A percentile compares a stretch with the other conserved stretches of the same genome.
Evolutionary conservation across 108 stramenopile species (phyloP).

Genomic region (Pseudonitzschia multistriata): DNA sequence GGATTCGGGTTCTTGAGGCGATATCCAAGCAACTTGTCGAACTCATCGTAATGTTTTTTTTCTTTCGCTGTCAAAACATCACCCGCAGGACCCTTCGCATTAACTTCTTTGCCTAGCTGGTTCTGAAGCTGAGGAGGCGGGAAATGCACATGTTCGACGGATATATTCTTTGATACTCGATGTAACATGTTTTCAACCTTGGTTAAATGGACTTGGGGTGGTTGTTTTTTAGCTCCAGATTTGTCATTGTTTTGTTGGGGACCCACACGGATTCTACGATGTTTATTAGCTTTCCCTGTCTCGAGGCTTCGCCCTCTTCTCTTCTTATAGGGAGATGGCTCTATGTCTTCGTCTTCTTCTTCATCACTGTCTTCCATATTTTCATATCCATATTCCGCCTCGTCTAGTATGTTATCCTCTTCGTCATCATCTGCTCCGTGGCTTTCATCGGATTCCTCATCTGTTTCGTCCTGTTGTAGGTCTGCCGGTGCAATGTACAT

Average conservation of each 20-base stretch:
- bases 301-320: slow-evolving; percentile 19
- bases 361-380: slow-evolving; percentile 40
- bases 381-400: slow-evolving; percentile 33
- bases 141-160: slow-evolving; percentile 49
- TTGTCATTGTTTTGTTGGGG: slow-evolving; percentile 50
- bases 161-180: slow-evolving; percentile 36
- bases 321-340: neutral
- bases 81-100: slow-evolving; percentile 35
- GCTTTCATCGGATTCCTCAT: slow-evolving; percentile 37
- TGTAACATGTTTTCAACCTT: slow-evolving; percentile 46
- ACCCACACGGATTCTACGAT: slow-evolving; percentile 36
- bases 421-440: slow-evolving; percentile 41
- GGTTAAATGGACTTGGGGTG: slow-evolving; percentile 40
- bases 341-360: slow-evolving; percentile 25
- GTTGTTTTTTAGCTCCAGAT: slow-evolving; percentile 26
- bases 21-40: slow-evolving; percentile 52
- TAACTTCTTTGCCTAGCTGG: slow-evolving; percentile 26
- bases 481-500: slow-evolving; percentile 30
- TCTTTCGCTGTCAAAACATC: slow-evolving; percentile 37
- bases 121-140: slow-evolving; percentile 33
- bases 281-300: slow-evolving; percentile 34
- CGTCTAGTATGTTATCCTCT: slow-evolving; percentile 37
- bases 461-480: slow-evolving; percentile 30
- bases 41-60: slow-evolving; percentile 45
- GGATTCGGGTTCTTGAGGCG: slow-evolving; percentile 47